A percentile compares a stretch with the other conserved stretches of the same genome.
These are phyloP conservation scores for Abelmoschus esculentus DNA, from an alignment of 345 rosid species.

Conservation along the genomic window DNA sequence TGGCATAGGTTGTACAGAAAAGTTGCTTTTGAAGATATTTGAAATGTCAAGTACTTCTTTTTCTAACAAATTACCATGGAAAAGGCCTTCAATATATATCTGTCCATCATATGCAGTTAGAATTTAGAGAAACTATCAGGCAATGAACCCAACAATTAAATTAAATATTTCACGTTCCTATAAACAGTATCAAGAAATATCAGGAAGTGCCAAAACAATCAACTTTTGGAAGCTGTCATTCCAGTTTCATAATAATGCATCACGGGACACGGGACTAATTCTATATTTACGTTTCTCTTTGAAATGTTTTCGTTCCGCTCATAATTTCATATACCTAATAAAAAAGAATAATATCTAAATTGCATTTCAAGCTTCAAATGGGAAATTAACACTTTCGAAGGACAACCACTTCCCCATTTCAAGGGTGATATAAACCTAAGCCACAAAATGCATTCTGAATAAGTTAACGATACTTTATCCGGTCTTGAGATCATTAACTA, in stretches of 20 bases:
- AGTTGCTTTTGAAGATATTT: conserved; percentile 55
- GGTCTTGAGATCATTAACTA: neutral
- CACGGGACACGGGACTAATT: no score
- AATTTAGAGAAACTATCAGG: conserved; percentile 3
- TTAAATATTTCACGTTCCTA: neutral
- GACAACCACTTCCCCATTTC: neutral
- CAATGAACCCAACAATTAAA: neutral
- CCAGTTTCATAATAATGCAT: neutral
- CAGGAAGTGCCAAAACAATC: neutral
- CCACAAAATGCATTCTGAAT: neutral
- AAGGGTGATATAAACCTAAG: neutral
- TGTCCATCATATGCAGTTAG: conserved; percentile 25
- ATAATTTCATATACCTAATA: neutral
- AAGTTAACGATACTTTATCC: neutral
- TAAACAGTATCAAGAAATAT: neutral
- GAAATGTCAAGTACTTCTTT: conserved; percentile 55
- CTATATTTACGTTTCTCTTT: no score
- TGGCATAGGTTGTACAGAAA: conserved; percentile 58
- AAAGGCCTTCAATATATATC: conserved; percentile 80
- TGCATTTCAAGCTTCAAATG: neutral
- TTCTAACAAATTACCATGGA: conserved; percentile 90
- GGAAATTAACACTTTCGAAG: neutral
- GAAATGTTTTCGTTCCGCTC: no score
- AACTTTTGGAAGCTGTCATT: neutral
- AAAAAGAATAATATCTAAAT: neutral